Evolutionary conservation across 2,329 filamentous ascomycete species (phyloP).

Genomic region (Fonsecaea multimorphosa): DNA sequence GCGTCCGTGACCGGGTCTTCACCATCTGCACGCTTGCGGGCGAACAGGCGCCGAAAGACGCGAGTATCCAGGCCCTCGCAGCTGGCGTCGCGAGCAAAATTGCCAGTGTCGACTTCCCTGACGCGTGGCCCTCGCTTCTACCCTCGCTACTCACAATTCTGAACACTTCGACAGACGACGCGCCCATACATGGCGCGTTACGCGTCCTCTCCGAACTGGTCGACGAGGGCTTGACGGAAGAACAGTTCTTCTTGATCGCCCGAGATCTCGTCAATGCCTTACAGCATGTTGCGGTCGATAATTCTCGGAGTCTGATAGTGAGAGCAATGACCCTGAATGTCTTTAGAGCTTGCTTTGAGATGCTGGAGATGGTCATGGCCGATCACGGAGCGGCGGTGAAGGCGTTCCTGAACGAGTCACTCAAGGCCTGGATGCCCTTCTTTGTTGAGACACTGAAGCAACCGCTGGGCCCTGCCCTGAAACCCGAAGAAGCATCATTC

Average conservation of each 20-base stretch:
- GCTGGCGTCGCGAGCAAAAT: slow-evolving; percentile 94
- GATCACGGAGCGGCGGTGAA: slow-evolving; percentile 87
- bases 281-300: slow-evolving; percentile 79
- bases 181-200: slow-evolving; percentile 85
- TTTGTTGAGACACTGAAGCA: slow-evolving; percentile 80
- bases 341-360: slow-evolving; percentile 90
- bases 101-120: slow-evolving; percentile 88
- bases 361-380: slow-evolving; percentile 95
- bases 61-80: slow-evolving; percentile 52
- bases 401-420: slow-evolving; percentile 83
- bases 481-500: slow-evolving; percentile 63
- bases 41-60: slow-evolving; percentile 33
- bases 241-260: slow-evolving; percentile 92
- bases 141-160: slow-evolving; percentile 80
- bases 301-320: slow-evolving; percentile 73
- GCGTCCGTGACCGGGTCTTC: slow-evolving; percentile 75
- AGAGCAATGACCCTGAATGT: slow-evolving; percentile 87
- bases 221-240: slow-evolving; percentile 90
- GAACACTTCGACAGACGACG: slow-evolving; percentile 71
- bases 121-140: slow-evolving; percentile 90
- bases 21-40: slow-evolving; percentile 75
- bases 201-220: slow-evolving; percentile 88
- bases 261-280: slow-evolving; percentile 82
- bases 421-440: slow-evolving; percentile 86
- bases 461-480: slow-evolving; percentile 62